Percentiles rank a stretch among this genome's conserved stretches.
Conservation (phyloP, 805 yeast genomes). For the Candida easanensis region DNA sequence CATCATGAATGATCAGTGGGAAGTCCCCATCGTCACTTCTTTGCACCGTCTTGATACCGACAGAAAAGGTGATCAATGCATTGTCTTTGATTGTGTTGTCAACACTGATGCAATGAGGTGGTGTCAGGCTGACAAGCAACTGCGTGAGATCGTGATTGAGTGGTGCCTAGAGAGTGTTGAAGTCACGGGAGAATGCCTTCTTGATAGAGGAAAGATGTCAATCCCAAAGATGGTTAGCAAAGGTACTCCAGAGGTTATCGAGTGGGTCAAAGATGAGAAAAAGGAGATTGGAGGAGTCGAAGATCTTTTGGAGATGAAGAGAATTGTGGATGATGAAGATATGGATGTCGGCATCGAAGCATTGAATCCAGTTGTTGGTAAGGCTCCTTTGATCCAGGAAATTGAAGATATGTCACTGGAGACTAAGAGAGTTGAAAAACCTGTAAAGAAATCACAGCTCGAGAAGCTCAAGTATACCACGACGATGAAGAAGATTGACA, state of each 20-base stretch:
- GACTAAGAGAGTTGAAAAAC: conserved; percentile 2
- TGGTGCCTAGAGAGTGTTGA: conserved; percentile 86
- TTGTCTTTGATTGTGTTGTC: conserved; percentile 78
- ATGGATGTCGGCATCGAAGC: conserved; percentile 22
- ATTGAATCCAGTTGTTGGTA: conserved; percentile 12
- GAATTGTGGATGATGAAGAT: conserved; percentile 18
- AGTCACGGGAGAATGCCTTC: conserved; percentile 41
- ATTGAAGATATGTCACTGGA: conserved; percentile 35
- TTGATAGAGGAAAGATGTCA: conserved; percentile 58
- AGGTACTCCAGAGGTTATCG: conserved; percentile 53
- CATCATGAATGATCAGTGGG: conserved; percentile 75
- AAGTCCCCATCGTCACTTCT: conserved; percentile 76
- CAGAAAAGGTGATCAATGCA: conserved; percentile 63
- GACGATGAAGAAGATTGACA: conserved; percentile 27
- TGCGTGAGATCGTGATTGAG: conserved; percentile 66
- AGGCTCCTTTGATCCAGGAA: conserved; percentile 52
- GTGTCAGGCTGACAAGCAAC: conserved; percentile 54
- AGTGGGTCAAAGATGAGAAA: conserved; percentile 36
- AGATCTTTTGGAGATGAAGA: conserved; percentile 25
- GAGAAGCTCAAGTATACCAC: conserved; percentile 26
- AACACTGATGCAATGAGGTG: conserved; percentile 61
- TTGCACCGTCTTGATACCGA: conserved; percentile 53
- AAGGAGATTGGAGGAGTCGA: conserved; percentile 41
- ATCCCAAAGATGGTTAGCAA: conserved; percentile 73
- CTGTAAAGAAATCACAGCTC: neutral